These are phyloP conservation scores for Datisca glomerata DNA, from an alignment of 306 rosid genomes.

Conservation along the genomic window DNA sequence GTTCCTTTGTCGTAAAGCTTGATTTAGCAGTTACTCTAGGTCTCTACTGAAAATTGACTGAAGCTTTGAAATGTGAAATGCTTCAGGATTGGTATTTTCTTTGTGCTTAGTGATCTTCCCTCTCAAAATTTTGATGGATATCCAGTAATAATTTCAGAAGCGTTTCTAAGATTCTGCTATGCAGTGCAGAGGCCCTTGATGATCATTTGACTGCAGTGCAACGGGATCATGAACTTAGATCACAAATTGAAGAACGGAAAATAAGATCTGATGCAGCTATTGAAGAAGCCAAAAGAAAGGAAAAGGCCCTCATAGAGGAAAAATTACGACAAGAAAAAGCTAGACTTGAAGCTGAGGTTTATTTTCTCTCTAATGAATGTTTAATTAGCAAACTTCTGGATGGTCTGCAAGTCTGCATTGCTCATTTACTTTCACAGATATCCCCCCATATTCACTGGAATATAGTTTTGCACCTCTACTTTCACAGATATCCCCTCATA, in stretches of 20 bases:
- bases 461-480: conserved; percentile 2
- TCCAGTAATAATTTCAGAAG: neutral
- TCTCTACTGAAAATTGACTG: neutral
- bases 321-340: conserved; percentile 69
- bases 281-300: conserved; percentile 83
- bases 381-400: neutral
- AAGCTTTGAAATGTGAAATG: neutral
- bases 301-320: conserved; percentile 64
- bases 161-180: conserved; percentile 4
- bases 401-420: neutral
- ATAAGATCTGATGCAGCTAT: conserved; percentile 79
- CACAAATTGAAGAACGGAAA: conserved; percentile 89
- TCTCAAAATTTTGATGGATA: neutral
- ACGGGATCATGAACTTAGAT: conserved; percentile 61
- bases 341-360: conserved; percentile 79
- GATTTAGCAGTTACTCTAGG: neutral
- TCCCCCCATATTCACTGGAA: neutral
- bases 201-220: conserved; percentile 83
- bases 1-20: neutral
- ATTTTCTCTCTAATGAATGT: neutral
- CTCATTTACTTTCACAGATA: conserved; percentile 1
- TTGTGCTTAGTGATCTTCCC: neutral
- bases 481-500: neutral
- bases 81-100: neutral
- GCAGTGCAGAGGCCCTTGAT: conserved; percentile 86